A percentile compares a stretch with the other conserved stretches of the same genome.
phyloP scores from a whole-genome alignment of 768 basidiomycete species.

The Russula abietina region DNA sequence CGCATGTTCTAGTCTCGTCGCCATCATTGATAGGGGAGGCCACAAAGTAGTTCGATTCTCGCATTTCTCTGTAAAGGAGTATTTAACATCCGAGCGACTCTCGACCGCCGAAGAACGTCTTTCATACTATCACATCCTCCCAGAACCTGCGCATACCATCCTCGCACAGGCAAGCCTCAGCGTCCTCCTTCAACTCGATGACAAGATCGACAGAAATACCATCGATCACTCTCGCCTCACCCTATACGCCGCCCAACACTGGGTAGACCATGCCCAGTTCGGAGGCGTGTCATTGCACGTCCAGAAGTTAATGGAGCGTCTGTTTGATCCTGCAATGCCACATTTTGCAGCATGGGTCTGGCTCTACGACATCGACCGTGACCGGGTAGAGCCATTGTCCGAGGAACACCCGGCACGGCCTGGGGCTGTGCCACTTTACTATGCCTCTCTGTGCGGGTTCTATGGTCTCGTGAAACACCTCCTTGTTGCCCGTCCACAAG shows the following conservation, averaged over 20 bases:
- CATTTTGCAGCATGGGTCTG: not conserved
- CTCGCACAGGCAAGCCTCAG: not conserved
- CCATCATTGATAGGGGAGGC: not conserved
- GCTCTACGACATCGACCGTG: not conserved
- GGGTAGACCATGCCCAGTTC: not conserved
- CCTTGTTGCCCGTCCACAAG: not conserved
- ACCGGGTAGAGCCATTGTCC: no score
- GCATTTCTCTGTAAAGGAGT: not conserved
- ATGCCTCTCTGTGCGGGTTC: not conserved
- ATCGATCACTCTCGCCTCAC: not conserved
- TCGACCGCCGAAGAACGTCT: not conserved
- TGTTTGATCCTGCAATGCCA: not conserved
- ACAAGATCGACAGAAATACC: no score
- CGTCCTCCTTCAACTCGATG: not conserved
- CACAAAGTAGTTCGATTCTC: not conserved
- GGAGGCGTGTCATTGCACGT: not conserved
- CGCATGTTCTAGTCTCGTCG: not conserved
- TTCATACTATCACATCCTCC: not conserved
- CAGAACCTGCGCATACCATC: not conserved
- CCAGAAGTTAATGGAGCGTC: not conserved
- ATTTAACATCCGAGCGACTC: not conserved
- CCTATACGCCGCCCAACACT: not conserved
- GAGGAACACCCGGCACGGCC: no score
- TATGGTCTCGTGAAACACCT: not conserved
- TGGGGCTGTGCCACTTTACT: not conserved